Percentiles rank a stretch among this genome's conserved stretches.
Conservation (phyloP, 768 basidiomycete genomes). For the Leccinum barrowsii region DNA sequence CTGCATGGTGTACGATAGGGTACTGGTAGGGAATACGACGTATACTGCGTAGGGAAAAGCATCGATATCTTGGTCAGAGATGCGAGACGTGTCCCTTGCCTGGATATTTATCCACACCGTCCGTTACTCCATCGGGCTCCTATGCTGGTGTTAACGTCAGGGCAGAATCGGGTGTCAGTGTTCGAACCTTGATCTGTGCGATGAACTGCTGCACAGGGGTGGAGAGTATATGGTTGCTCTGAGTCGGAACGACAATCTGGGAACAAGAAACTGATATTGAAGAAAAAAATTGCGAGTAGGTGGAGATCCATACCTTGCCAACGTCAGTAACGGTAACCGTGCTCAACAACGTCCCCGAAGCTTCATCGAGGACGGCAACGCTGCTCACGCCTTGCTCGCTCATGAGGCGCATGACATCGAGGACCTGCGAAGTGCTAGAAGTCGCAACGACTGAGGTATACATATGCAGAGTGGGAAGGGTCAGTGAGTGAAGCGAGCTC, state of each 20-base stretch:
- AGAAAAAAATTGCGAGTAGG: not conserved
- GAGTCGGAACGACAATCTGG: constrained; percentile 74
- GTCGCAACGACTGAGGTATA: constrained; percentile 62
- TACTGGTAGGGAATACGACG: constrained; percentile 62
- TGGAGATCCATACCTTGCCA: constrained; percentile 50
- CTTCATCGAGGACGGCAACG: constrained; percentile 71
- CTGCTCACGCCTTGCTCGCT: constrained; percentile 84
- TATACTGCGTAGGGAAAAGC: constrained; percentile 48
- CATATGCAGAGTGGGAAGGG: constrained; percentile 64
- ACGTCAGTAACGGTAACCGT: constrained; percentile 83
- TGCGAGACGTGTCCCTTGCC: constrained; percentile 36
- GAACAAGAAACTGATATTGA: not conserved
- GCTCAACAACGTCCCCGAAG: constrained; percentile 58
- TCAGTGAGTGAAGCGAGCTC: constrained; percentile 52
- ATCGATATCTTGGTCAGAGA: not conserved
- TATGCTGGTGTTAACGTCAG: constrained; percentile 23
- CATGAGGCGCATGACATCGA: constrained; percentile 84
- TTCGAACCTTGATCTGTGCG: constrained; percentile 61
- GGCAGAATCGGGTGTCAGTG: not conserved
- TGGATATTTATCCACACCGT: constrained; percentile 78
- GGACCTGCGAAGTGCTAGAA: constrained; percentile 55
- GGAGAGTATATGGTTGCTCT: constrained; percentile 73
- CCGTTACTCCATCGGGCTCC: constrained; percentile 72
- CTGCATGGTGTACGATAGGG: constrained; percentile 68
- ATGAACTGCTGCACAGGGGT: constrained; percentile 70